Conservation (phyloP, 495 filamentous ascomycete genomes). For the Peziza echinospora region DNA sequence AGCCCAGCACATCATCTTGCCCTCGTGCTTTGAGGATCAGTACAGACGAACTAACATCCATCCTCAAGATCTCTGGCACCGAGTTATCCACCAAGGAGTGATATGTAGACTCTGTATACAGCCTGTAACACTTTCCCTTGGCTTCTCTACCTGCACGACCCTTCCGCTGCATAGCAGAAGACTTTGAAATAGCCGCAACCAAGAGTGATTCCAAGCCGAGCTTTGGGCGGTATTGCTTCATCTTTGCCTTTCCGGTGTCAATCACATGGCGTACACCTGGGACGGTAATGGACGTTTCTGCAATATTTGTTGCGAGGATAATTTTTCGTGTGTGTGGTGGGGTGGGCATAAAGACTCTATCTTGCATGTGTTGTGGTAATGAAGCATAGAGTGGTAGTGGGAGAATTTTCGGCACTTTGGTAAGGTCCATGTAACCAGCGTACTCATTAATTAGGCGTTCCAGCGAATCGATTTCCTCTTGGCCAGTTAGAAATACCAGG, state of each 20-base stretch:
- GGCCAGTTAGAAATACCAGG: constrained; percentile 78
- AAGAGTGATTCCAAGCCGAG: constrained; percentile 81
- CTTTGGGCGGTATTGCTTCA: constrained; percentile 69
- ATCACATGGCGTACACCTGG: constrained; percentile 79
- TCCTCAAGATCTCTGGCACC: constrained; percentile 73
- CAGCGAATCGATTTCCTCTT: constrained; percentile 72
- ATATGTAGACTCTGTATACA: constrained; percentile 75
- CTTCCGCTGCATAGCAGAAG: constrained; percentile 73
- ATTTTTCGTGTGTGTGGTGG: constrained; percentile 63
- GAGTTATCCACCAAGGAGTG: constrained; percentile 45
- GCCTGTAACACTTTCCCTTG: constrained; percentile 65
- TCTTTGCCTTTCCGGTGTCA: constrained; percentile 83
- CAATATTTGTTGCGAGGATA: constrained; percentile 88
- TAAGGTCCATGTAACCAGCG: constrained; percentile 44
- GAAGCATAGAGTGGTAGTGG: constrained; percentile 55
- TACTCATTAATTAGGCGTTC: constrained; percentile 66
- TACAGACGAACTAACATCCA: constrained; percentile 66
- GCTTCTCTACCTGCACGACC: constrained; percentile 90
- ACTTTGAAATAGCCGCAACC: constrained; percentile 77
- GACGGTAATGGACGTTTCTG: constrained; percentile 92
- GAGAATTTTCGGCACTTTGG: constrained; percentile 42
- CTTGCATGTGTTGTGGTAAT: constrained; percentile 55
- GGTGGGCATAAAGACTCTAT: constrained; percentile 60
- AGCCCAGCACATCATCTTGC: constrained; percentile 56
- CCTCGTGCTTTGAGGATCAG: constrained; percentile 88